phyloP scores from a whole-genome alignment of 106 monocot species.

The Xerophyta viscosa region DNA sequence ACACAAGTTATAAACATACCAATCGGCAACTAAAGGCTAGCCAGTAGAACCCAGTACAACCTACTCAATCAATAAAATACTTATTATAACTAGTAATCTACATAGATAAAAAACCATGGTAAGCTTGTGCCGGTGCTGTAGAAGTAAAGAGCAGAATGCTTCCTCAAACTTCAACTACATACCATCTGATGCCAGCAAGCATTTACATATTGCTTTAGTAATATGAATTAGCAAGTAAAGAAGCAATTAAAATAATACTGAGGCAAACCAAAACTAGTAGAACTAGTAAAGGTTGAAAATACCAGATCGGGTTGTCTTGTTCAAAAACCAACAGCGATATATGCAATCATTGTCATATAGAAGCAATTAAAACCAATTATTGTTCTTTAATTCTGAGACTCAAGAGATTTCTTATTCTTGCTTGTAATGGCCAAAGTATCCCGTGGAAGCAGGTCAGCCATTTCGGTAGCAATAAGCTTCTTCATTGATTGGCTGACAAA shows the following conservation, averaged over 20 bases:
- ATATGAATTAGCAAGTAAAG: slow-evolving; percentile 44
- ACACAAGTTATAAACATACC: too few relatives aligned
- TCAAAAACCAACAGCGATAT: slow-evolving; percentile 91
- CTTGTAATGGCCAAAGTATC: slow-evolving; percentile 58
- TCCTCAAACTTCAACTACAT: slow-evolving; percentile 84
- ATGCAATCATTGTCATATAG: slow-evolving; percentile 70
- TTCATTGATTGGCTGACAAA: too few relatives aligned
- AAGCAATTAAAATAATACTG: too few relatives aligned
- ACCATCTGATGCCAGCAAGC: slow-evolving; percentile 69
- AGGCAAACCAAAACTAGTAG: not conserved
- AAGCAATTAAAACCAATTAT: slow-evolving; percentile 83
- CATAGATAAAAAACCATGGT: too few relatives aligned
- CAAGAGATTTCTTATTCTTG: slow-evolving; percentile 82
- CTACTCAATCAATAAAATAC: too few relatives aligned
- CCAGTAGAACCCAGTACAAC: too few relatives aligned
- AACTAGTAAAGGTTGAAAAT: slow-evolving; percentile 8
- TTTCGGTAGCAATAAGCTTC: slow-evolving; percentile 60
- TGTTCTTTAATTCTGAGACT: slow-evolving; percentile 76
- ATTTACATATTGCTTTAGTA: slow-evolving; percentile 75
- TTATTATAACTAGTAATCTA: too few relatives aligned
- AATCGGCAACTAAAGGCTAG: too few relatives aligned
- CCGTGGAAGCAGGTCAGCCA: slow-evolving; percentile 87
- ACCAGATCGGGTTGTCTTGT: slow-evolving; percentile 73
- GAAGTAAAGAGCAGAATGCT: slow-evolving; percentile 71
- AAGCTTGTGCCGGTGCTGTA: too few relatives aligned